Evolutionary conservation across 164 flowering plant species (phyloP).

Genomic region (Aristolochia fimbriata): DNA sequence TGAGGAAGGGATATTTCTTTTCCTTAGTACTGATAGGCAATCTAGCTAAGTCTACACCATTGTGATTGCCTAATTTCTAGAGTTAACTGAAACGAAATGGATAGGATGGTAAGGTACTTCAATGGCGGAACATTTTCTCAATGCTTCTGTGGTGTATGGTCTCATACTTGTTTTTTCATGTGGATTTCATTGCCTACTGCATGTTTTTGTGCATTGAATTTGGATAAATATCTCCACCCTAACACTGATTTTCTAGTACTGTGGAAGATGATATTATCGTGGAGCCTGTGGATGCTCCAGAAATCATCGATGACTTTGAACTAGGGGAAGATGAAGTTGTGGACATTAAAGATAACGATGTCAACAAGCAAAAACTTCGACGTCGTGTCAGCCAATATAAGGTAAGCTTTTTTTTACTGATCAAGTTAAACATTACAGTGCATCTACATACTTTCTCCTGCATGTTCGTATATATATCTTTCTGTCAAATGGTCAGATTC

Average conservation of each 20-base stretch:
- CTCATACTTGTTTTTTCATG: background rate
- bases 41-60: no score
- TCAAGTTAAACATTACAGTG: no score
- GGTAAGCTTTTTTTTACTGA: constrained; percentile 21
- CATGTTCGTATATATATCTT: no score
- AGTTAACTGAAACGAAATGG: no score
- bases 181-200: background rate
- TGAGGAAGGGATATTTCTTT: no score
- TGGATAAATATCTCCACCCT: constrained; percentile 6
- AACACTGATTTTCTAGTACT: constrained; percentile 45
- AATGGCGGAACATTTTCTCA: background rate
- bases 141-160: background rate
- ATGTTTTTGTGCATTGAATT: constrained; percentile 6
- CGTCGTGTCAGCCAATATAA: constrained; percentile 69
- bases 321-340: constrained; percentile 77
- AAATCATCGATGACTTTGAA: constrained; percentile 90
- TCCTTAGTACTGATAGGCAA: no score
- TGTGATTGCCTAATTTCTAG: no score
- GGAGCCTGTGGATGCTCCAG: constrained; percentile 78
- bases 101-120: no score
- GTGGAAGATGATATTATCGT: constrained; percentile 85
- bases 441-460: no score
- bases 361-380: constrained; percentile 75
- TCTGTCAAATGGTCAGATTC: no score
- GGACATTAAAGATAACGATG: constrained; percentile 82